These are phyloP conservation scores for Acorus gramineus DNA, from an alignment of 106 monocot genomes.

Conservation along the genomic window DNA sequence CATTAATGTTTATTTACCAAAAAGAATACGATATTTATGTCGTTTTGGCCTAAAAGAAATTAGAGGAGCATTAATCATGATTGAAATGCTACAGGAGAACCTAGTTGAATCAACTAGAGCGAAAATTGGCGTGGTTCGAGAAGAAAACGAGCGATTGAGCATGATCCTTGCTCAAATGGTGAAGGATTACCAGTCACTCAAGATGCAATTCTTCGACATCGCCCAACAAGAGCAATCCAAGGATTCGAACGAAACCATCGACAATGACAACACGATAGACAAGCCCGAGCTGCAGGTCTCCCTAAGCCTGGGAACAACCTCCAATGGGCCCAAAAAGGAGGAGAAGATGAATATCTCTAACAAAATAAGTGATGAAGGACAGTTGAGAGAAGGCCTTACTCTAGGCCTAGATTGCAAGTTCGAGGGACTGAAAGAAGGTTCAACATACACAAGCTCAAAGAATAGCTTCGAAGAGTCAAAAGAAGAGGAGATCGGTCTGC, in stretches of 20 bases:
- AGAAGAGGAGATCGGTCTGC: conserved; percentile 16
- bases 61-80: neutral
- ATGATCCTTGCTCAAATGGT: conserved; percentile 33
- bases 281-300: conserved; percentile 39
- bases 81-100: conserved; percentile 23
- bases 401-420: conserved; percentile 53
- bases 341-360: conserved; percentile 5
- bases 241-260: conserved; percentile 1
- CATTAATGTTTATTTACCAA: too few relatives aligned
- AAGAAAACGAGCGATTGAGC: conserved; percentile 86
- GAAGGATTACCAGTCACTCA: conserved; percentile 67
- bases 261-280: conserved; percentile 8
- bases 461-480: conserved; percentile 36
- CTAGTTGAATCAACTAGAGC: conserved; percentile 54
- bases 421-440: conserved; percentile 2
- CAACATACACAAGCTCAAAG: conserved; percentile 27
- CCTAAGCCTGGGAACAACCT: conserved; percentile 45
- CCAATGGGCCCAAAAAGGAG: conserved; percentile 18
- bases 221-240: conserved; percentile 30
- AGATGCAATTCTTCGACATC: conserved; percentile 47
- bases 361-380: neutral
- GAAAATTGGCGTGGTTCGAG: conserved; percentile 66
- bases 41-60: too few relatives aligned
- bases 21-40: too few relatives aligned
- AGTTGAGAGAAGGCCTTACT: conserved; percentile 23